Evolutionary conservation across 306 rosid genomes (phyloP), one percentile per base, ranked within the genome.

Genomic region (Cyclanthera cordifolia): DNA sequence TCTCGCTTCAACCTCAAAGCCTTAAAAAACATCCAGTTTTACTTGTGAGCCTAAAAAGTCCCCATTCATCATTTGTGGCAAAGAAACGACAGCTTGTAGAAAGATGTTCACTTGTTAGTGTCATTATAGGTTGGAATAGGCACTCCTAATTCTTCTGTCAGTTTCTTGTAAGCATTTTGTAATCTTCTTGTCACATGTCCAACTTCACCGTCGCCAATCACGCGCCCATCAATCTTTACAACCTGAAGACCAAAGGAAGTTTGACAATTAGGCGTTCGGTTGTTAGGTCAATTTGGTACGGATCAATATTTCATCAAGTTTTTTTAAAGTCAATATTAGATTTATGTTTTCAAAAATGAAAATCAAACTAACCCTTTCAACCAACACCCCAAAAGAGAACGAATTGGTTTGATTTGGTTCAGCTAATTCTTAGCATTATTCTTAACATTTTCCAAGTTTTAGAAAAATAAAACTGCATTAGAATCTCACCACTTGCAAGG

Each of bases 171-270:
- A 67, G 83, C 89, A 69, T 73, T 82, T 79, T 93, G 95, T 83
- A 93, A 53, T 47, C 79, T 82, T 77, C 16, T 82, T 10, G 95
- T 87, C 71, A 89, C 76, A 2, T 88, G 82, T 52, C 96, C 96
- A 37, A 89, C 88, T 80, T 84, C 75, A 69, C 98, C 98, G 16
- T 79, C 55, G 39, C 96, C 95, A 72, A 90, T 82, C 46, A 65
- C 73, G 48, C 93, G 98, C 4, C 97, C 96, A 75, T 93, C 98
- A 50, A 93, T 89, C 84, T 87, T 86, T 61, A 87, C 88, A 17
- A 86, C 95, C 99, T 89, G 80, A n/a, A 55, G 17, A n/a, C n/a
- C 43, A 47, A 30, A 68, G 41, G 28, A 30, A 68, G 24, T 17
- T 59, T 3, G 20, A 15, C 8, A 4, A 8, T 59, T 59, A n/a